Evolutionary conservation across 805 yeast species (phyloP), one percentile per base, ranked within the genome.

Genomic region (Candida nonsorbophila): DNA sequence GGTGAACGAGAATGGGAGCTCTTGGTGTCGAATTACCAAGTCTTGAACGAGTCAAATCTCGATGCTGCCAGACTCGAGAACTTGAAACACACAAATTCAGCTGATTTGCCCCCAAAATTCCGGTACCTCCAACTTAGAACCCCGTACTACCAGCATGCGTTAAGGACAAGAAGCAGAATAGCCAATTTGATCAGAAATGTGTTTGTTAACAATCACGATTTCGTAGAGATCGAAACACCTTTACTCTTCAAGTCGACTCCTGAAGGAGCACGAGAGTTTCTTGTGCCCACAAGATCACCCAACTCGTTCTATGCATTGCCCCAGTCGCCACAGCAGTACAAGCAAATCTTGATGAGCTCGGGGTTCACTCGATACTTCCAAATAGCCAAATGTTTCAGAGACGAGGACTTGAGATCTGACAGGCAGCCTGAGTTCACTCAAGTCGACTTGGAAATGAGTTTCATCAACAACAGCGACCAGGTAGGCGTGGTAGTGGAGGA

Each of bases 371-470:
- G 75, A 27, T 92, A 92, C 55, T 92, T 75, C 55, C 98, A 92
- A 57, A 64, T 92, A 22, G 97, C 98, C 3, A 79, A 75, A 47
- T 92, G 99, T 53, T 92, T 92, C 53, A 69, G 99, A 41, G 98
- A 92, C 53, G 99, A 92, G 53, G 97, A 92, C 57, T 67, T 92
- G 33, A 70, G 99, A 35, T 79, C 85, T 1, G 98, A 92, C 53
- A 73, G 98, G 55, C 98, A 92, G 56, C 97, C 97, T 0, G 98
- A 92, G 52, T 92, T 92, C 53, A 92, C 98, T 1, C 99, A 92
- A 57, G 61, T 92, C n/a, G 99, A 92, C 65, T 44, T 92, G 57
- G 99, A 92, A 54, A 81, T 92, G 90, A 74, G 88, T 12, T 92
- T 80, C 61, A 79, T 88, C 3, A 67, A 67, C 38, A 74, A 75